These are phyloP conservation scores for Peterozyma toletana DNA, from an alignment of 805 yeast genomes.

Conservation along the genomic window DNA sequence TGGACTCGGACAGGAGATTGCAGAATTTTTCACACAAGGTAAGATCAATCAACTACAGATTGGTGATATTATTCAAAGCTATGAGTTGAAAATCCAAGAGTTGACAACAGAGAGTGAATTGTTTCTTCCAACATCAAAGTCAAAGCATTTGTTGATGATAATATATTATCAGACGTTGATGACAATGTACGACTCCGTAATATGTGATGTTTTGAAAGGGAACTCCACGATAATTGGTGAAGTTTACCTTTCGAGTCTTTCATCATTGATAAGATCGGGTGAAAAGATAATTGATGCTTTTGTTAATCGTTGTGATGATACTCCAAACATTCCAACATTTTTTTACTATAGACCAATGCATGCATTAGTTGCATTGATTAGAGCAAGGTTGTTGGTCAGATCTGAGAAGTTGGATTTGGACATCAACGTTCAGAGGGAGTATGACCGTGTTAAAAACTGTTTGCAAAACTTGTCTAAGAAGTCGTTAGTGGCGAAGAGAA, in stretches of 20 bases:
- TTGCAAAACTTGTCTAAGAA: conserved; percentile 14
- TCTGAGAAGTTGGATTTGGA: conserved; percentile 29
- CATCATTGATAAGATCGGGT: conserved; percentile 35
- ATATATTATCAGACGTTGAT: conserved; percentile 43
- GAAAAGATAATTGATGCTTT: conserved; percentile 40
- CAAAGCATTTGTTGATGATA: conserved; percentile 31
- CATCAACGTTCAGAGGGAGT: conserved; percentile 24
- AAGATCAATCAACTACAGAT: conserved; percentile 3
- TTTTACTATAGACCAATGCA: conserved; percentile 48
- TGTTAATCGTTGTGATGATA: conserved; percentile 29
- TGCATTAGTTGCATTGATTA: conserved; percentile 38
- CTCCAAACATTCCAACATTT: conserved; percentile 39
- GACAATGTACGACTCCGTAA: conserved; percentile 45
- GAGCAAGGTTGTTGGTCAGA: conserved; percentile 37
- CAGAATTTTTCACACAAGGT: conserved; percentile 25
- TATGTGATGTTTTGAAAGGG: conserved; percentile 23
- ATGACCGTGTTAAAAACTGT: conserved; percentile 18
- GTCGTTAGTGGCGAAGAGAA: conserved; percentile 25
- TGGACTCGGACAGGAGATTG: conserved; percentile 43
- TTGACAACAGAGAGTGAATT: conserved; percentile 33
- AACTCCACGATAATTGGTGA: conserved; percentile 15
- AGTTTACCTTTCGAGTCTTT: conserved; percentile 29
- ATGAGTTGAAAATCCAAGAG: conserved; percentile 32
- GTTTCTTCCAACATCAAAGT: conserved; percentile 25
- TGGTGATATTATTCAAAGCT: conserved; percentile 13